Evolutionary conservation across 345 rosid species (phyloP), one percentile per base, ranked within the genome.

Genomic region (Euphorbia peplus): DNA sequence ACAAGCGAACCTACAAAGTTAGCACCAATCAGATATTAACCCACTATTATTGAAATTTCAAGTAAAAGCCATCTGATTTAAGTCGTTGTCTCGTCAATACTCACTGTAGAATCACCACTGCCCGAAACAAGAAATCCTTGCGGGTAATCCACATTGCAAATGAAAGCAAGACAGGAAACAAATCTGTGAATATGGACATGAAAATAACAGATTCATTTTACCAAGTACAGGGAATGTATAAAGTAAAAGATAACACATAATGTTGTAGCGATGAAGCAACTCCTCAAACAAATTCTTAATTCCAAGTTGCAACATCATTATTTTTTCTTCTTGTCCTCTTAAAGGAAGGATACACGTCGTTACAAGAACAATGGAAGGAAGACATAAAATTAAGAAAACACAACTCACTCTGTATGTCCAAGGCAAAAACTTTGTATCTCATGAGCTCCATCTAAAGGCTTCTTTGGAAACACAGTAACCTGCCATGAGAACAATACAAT

Each of bases 371-470:
- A 67, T 2, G 2, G 55, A 30, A 11, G 39, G 37, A 29, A 47
- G 76, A 62, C n/a, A 63, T 35, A 35, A 19, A 30, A 64, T 68
- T 53, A 44, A 52, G 68, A 72, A 73, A 76, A 70, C 62, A 62
- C 78, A 81, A 89, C 97, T 93, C 82, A 87, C 98, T 91, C 95
- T 13, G 97, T 80, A 84, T 95, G 99, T 44, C 92, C 99, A 60
- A 95, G 95, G 82, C 99, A 91, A 75, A 91, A 90, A 70, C 95
- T 87, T 67, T 95, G 96, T 69, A 95, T 92, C 76, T 88, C 95
- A 73, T 95, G 98, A 77, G 98, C 96, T 71, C 97, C 97, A 60
- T 85, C 85, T 63, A 86, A 67, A 72, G 99, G 96, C 63, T 80
- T 86, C 78, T 87, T 79, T 46, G 99, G 98, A 37, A 92, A 83